A percentile compares a stretch with the other conserved stretches of the same genome.
Evolutionary conservation across 805 yeast genomes (phyloP).

Genomic region (Candida maesae): DNA sequence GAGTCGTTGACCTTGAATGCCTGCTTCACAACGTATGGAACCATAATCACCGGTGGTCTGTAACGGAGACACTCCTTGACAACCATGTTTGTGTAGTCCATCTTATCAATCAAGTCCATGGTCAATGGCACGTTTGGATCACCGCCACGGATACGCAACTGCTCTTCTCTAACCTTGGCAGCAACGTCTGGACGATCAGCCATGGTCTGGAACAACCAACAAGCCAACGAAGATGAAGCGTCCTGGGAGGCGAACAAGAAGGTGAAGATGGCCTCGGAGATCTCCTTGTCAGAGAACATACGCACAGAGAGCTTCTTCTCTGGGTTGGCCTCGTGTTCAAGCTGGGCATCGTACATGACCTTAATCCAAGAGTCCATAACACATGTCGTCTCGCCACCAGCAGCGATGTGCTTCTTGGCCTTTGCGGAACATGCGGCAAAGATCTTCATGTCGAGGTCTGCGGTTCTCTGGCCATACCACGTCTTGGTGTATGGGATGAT

Average conservation of each 20-base stretch:
- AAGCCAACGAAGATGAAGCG: conserved; percentile 94
- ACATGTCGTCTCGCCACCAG: conserved; percentile 78
- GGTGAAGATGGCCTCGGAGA: conserved; percentile 94
- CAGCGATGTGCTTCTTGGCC: conserved; percentile 77
- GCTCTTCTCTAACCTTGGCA: conserved; percentile 87
- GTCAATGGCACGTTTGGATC: conserved; percentile 61
- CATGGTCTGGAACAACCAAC: conserved; percentile 96
- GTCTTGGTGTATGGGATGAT: conserved; percentile 94
- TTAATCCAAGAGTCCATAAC: conserved; percentile 95
- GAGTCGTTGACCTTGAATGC: conserved; percentile 76
- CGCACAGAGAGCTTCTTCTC: conserved; percentile 63
- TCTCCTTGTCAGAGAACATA: conserved; percentile 85
- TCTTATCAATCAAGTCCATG: conserved; percentile 73
- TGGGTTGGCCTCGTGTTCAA: conserved; percentile 43
- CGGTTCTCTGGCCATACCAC: conserved; percentile 94
- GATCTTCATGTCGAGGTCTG: conserved; percentile 90
- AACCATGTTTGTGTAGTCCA: conserved; percentile 86
- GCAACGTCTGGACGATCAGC: conserved; percentile 94
- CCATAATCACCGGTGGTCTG: conserved; percentile 98
- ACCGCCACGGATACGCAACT: conserved; percentile 73
- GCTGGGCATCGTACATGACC: conserved; percentile 71
- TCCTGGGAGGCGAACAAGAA: conserved; percentile 97
- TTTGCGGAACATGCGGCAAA: conserved; percentile 84
- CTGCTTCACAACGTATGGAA: conserved; percentile 90
- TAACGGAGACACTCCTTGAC: conserved; percentile 90